Base-by-base conservation (phyloP, 768 basidiomycete genomes). In the Psilocybe cyanescens region DNA sequence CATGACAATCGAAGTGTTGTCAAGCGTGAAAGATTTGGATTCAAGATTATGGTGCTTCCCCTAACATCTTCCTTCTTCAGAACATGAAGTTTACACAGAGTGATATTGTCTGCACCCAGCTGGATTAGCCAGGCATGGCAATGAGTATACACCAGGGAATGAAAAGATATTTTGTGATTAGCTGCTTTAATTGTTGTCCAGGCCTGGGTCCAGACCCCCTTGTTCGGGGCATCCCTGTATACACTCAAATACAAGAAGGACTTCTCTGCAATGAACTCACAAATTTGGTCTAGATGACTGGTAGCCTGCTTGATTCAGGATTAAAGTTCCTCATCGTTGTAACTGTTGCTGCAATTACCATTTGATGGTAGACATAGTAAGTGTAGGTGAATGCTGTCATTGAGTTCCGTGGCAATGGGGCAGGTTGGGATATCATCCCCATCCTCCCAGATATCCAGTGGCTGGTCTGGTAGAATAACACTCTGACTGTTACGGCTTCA, bases 21-120 rank as follows among this genome's bases (percentile, higher is more conserved):
- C 2, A 63, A 65, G 1, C 68, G 66, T 0, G 57, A 19, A 1
- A 16, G 31, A 39, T 67, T 67, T 9, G 68, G 62, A 11, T 65
- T 17, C 3, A 63, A 17, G 2, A 69, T 24, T 1, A 64, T 63
- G 0, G 64, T 67, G 53, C 68, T 70, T 0, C 48, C 54, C 29
- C 59, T 54, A 6, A 67, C 19, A 54, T 70, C 62, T 0, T 45
- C 52, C 17, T 49, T 39, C 2, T 1, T 51, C 1, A 66, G 31
- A 1, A 8, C 16, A n/a, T 37, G 33, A 37, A 55, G 63, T 0
- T 41, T 7, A 1, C 16, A 16, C 4, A 60, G 19, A 3, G 45
- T 53, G 2, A 17, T 24, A 2, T 41, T 11, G 11, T 59, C 35
- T 2, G 55, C 57, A 1, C 49, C 55, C 0, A 63, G 55, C 4